phyloP scores from a whole-genome alignment of 2,329 filamentous ascomycete species.

The Penicillium sp. region DNA sequence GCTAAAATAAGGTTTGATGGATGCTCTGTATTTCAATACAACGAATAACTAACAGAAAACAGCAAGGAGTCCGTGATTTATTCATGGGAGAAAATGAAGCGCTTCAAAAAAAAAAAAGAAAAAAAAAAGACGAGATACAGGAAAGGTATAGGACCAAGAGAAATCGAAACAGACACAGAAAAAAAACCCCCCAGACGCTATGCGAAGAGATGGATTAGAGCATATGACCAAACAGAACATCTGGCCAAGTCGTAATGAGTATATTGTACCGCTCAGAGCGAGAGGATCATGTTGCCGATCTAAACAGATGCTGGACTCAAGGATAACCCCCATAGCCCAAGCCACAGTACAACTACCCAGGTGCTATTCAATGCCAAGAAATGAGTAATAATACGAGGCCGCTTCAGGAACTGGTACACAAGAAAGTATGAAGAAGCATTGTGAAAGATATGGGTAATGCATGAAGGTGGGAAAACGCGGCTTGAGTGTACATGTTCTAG shows the following conservation, averaged over 20 bases:
- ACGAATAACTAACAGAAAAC: background rate
- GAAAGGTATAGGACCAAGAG: constrained; percentile 7
- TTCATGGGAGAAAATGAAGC: background rate
- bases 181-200: constrained; percentile 40
- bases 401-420: background rate
- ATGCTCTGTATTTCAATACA: background rate
- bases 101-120: background rate
- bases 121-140: constrained; percentile 13
- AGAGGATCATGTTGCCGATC: background rate
- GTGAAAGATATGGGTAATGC: constrained; percentile 3
- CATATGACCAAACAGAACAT: constrained; percentile 19
- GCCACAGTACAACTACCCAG: background rate
- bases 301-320: background rate
- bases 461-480: constrained; percentile 5
- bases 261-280: constrained; percentile 21
- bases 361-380: background rate
- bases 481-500: constrained; percentile 33
- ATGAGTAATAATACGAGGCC: constrained; percentile 4
- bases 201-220: constrained; percentile 36
- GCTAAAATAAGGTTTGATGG: too few relatives aligned
- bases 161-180: constrained; percentile 13
- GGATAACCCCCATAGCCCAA: background rate
- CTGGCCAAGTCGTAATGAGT: background rate
- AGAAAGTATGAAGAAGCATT: background rate
- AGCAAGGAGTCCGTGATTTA: background rate